Evolutionary conservation across 768 basidiomycete species (phyloP).

Genomic region (Agrocybe praecox): DNA sequence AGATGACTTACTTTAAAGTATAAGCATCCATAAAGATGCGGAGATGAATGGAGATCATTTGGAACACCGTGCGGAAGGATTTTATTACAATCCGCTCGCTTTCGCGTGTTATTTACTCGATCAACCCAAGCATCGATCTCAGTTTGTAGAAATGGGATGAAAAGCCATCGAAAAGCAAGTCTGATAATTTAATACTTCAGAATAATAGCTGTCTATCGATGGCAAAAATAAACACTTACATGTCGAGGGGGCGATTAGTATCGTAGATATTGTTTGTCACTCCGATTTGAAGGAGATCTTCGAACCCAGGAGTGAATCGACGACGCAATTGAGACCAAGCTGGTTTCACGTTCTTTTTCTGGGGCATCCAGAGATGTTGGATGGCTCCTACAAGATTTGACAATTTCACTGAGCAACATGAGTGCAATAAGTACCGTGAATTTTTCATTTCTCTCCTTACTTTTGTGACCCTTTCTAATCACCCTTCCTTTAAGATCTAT

Average conservation of each 20-base stretch:
- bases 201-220: neutral
- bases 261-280: conserved; percentile 11
- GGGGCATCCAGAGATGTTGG: conserved; percentile 35
- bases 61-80: conserved; percentile 9
- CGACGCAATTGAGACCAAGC: conserved; percentile 35
- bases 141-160: neutral
- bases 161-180: neutral
- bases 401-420: too few species aligned
- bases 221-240: neutral
- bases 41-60: neutral
- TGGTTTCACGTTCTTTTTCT: conserved; percentile 37
- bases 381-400: conserved; percentile 20
- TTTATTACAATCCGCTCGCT: conserved; percentile 3
- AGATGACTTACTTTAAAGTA: neutral
- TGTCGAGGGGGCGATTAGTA: conserved; percentile 1
- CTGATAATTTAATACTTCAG: neutral
- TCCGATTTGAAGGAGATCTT: conserved; percentile 34
- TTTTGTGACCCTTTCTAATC: too few species aligned
- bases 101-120: neutral
- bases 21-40: neutral
- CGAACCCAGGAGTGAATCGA: conserved; percentile 37
- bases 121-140: neutral
- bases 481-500: too few species aligned
- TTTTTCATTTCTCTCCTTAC: too few species aligned
- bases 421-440: too few species aligned